Base-by-base conservation (phyloP, 2,329 filamentous ascomycete genomes). In the Stemphylium beticola region DNA sequence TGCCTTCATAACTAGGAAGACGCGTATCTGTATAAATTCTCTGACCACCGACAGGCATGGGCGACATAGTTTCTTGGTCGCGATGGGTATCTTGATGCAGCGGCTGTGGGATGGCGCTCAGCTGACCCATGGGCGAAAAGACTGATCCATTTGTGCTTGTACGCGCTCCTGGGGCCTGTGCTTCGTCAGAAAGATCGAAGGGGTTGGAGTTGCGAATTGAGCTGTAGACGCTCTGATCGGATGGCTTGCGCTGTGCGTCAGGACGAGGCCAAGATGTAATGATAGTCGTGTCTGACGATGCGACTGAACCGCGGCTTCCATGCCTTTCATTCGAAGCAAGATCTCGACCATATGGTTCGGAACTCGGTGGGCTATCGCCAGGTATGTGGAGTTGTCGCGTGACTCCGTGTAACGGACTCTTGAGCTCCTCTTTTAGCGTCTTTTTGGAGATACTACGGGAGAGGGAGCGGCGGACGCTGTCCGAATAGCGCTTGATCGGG, bases 1-100 rank as follows among this genome's bases (percentile, higher is more conserved):
- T 70, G 8, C 64, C 66, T 42, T 66, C 63, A 20, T 71, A 69
- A 49, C 67, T 71, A 9, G 66, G 66, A 14, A 50, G 20, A 24
- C 64, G 58, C 24, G 38, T 10, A n/a, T 57, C 43, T 24, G 42
- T 29, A 22, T 22, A 31, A 10, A 49, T 53, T 9, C 50, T 51
- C 11, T 56, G 45, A 12, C 34, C 12, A 2, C 29, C 22, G 14
- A 57, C 9, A 6, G 24, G 17, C 17, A 40, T 45, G 12, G 33
- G 20, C 3, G 33, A 20, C 14, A 44, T 32, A 26, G 10, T 29
- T 34, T 31, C 26, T 17, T 14, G 22, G 18, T 37, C 38, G 36
- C 15, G 24, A 29, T 33, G 31, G 15, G n/a, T 18, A 1, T 46
- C 34, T 4, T 47, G 43, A 17, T 56, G 55, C 10, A 64, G 37